phyloP scores from a whole-genome alignment of 148 eudicot species.

The Camellia granthamiana region DNA sequence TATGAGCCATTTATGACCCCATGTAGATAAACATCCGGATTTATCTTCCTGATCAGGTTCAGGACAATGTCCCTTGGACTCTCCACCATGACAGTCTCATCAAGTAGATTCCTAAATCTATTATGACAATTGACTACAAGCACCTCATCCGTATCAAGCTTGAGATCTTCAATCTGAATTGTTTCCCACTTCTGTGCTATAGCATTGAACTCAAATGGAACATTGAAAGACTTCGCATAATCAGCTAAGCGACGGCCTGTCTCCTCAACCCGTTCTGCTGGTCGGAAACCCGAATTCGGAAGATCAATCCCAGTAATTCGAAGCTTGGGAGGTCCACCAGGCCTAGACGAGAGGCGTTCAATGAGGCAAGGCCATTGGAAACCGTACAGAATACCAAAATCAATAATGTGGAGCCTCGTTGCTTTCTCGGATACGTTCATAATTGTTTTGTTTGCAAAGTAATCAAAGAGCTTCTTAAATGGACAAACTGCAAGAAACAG shows the following conservation, averaged over 20 bases:
- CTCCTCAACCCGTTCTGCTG: conserved; percentile 71
- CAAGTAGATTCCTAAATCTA: conserved; percentile 57
- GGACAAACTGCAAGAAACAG: conserved; percentile 63
- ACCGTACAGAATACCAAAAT: conserved; percentile 73
- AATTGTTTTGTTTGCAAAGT: conserved; percentile 58
- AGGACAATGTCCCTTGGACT: conserved; percentile 68
- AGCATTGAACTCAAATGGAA: conserved; percentile 71
- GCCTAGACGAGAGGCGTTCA: conserved; percentile 59
- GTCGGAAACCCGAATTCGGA: conserved; percentile 77
- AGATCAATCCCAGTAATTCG: conserved; percentile 75
- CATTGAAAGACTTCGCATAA: conserved; percentile 63
- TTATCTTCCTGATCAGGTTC: conserved; percentile 48
- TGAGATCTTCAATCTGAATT: conserved; percentile 60
- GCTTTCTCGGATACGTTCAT: conserved; percentile 51
- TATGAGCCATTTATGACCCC: conserved; percentile 67
- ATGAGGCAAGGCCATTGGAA: conserved; percentile 81
- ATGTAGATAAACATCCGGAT: conserved; percentile 56
- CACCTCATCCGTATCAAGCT: conserved; percentile 53
- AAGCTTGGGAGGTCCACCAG: conserved; percentile 79
- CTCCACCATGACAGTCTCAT: conserved; percentile 63
- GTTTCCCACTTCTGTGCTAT: conserved; percentile 84
- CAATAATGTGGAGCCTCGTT: conserved; percentile 56
- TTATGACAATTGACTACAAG: conserved; percentile 62
- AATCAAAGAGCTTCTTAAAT: conserved; percentile 54
- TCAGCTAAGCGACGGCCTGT: conserved; percentile 56